phyloP scores from a whole-genome alignment of 139 green algal genomes.

The Chlorella sp. region DNA sequence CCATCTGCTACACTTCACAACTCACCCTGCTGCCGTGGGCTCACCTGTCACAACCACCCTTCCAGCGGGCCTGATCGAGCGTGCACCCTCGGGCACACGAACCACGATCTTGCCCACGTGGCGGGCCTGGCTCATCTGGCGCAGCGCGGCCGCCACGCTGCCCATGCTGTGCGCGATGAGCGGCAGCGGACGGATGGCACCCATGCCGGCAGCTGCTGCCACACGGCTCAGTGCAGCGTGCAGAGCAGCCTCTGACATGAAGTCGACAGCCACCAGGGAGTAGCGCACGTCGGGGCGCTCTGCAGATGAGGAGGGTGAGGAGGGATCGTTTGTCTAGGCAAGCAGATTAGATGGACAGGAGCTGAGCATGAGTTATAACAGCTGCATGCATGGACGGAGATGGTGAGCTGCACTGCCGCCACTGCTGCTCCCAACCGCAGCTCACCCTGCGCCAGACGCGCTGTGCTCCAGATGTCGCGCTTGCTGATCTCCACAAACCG shows the following conservation, averaged over 20 bases:
- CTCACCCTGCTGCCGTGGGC: too few species aligned
- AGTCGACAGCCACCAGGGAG: conserved; percentile 87
- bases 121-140: conserved; percentile 84
- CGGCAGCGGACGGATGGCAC: conserved; percentile 60
- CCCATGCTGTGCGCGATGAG: conserved; percentile 53
- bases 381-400: not conserved
- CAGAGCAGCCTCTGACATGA: conserved; percentile 76
- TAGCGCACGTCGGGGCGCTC: conserved; percentile 85
- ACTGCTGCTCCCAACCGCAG: too few species aligned
- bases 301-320: not conserved
- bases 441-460: conserved; percentile 38
- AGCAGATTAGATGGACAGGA: too few species aligned
- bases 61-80: not conserved
- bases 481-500: conserved; percentile 91
- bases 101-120: conserved; percentile 91
- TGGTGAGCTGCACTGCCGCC: too few species aligned
- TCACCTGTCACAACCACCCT: conserved; percentile 39
- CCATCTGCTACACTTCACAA: too few species aligned
- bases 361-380: too few species aligned
- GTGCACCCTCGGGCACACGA: not conserved
- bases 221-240: conserved; percentile 47
- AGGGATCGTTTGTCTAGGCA: too few species aligned
- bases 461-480: conserved; percentile 85
- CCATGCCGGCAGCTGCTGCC: conserved; percentile 47
- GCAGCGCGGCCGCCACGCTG: conserved; percentile 66